A percentile compares a stretch with the other conserved stretches of the same genome.
phyloP scores from a whole-genome alignment of 495 filamentous ascomycete species.

The Penicillium lagena region DNA sequence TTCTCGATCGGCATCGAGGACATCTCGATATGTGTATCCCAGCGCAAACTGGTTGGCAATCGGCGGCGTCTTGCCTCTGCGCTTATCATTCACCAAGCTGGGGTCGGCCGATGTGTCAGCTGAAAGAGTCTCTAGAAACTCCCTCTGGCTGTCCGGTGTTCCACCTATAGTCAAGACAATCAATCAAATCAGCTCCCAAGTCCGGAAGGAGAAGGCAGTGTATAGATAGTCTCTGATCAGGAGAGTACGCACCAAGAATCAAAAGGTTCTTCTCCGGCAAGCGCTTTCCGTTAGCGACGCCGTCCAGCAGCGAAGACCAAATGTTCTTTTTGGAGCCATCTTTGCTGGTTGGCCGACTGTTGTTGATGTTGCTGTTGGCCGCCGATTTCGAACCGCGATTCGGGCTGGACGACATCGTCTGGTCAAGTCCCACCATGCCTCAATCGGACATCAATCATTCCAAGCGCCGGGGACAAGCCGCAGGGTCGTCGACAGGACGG shows the following conservation, averaged over 20 bases:
- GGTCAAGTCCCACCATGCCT: constrained; percentile 32
- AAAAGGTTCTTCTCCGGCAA: constrained; percentile 89
- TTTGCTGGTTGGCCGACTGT: constrained; percentile 53
- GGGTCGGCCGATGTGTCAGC: constrained; percentile 48
- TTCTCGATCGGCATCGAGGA: constrained; percentile 92
- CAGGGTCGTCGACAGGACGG: neutral
- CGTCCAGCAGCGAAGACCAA: constrained; percentile 91
- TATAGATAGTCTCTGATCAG: neutral
- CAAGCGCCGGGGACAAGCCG: constrained; percentile 1
- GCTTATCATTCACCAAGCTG: constrained; percentile 49
- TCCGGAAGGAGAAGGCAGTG: neutral
- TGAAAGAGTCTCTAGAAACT: constrained; percentile 79
- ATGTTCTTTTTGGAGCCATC: constrained; percentile 81
- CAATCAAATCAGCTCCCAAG: constrained; percentile 7
- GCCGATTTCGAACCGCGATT: constrained; percentile 27
- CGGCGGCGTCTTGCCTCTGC: constrained; percentile 62
- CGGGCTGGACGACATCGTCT: constrained; percentile 37
- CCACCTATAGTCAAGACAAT: constrained; percentile 53
- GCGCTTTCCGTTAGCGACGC: constrained; percentile 82
- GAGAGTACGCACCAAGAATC: constrained; percentile 59
- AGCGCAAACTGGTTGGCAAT: constrained; percentile 90
- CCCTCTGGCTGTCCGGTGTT: constrained; percentile 78
- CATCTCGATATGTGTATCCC: constrained; percentile 93
- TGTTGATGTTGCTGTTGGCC: constrained; percentile 37
- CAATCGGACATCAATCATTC: constrained; percentile 31